Evolutionary conservation across 2,329 filamentous ascomycete species (phyloP).

Genomic region (Xylaria sp.): DNA sequence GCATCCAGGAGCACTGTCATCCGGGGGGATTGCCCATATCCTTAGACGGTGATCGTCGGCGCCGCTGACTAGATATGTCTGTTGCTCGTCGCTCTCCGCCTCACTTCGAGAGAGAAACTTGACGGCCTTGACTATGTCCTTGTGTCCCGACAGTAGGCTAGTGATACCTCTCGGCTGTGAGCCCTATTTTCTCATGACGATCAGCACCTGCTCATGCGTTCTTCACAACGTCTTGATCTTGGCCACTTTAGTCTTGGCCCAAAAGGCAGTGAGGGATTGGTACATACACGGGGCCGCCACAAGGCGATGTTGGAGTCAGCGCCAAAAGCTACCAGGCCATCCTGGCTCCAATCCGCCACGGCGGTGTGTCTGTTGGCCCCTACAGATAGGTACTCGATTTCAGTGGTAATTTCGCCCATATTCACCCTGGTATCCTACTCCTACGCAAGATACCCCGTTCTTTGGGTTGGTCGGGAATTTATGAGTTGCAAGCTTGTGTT

Average conservation of each 20-base stretch:
- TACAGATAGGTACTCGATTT: constrained; percentile 66
- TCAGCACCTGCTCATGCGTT: constrained; percentile 18
- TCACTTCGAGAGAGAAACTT: constrained; percentile 69
- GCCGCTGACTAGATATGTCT: constrained; percentile 73
- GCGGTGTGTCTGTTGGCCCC: constrained; percentile 91
- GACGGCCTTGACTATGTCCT: constrained; percentile 80
- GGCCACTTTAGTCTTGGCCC: not conserved
- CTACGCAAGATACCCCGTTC: not conserved
- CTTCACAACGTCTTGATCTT: not conserved
- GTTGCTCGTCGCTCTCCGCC: constrained; percentile 41
- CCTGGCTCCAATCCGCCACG: constrained; percentile 84
- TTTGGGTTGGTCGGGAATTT: constrained; percentile 2
- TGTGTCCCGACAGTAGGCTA: constrained; percentile 75
- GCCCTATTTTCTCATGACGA: constrained; percentile 34
- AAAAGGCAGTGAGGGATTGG: not conserved
- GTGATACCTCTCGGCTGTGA: constrained; percentile 62
- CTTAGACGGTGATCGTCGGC: constrained; percentile 79
- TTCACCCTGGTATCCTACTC: constrained; percentile 8
- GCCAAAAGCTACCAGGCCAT: constrained; percentile 82
- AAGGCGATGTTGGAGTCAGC: constrained; percentile 87
- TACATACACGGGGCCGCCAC: constrained; percentile 78
- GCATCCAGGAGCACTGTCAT: constrained; percentile 43
- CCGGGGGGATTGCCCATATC: constrained; percentile 64
- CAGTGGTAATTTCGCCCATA: constrained; percentile 39
- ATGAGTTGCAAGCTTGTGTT: constrained; percentile 7